Evolutionary conservation across 352 stramenopile species (phyloP).

Genomic region (Globisporangium alternatum): DNA sequence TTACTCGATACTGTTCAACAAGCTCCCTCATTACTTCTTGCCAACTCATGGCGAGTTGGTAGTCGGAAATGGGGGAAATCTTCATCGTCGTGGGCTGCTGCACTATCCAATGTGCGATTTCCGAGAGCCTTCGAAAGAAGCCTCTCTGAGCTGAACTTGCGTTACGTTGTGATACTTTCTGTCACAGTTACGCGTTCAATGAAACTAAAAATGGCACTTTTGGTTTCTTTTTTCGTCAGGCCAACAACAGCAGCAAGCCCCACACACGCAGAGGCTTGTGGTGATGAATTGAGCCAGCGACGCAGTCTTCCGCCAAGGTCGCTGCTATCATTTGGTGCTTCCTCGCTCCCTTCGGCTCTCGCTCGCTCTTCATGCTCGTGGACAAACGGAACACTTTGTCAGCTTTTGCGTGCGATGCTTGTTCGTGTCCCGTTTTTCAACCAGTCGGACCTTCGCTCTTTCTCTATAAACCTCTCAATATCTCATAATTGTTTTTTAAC

Average conservation of each 20-base stretch:
- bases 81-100: neutral
- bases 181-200: neutral
- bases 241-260: neutral
- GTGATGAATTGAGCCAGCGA: neutral
- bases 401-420: constrained; percentile 7
- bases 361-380: neutral
- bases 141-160: neutral
- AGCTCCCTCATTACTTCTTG: neutral
- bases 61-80: neutral
- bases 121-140: neutral
- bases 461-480: neutral
- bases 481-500: neutral
- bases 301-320: no score
- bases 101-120: constrained; percentile 2
- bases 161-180: neutral
- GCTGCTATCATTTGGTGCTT: constrained; percentile 4
- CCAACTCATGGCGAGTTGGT: neutral
- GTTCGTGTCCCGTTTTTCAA: neutral
- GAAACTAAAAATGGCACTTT: neutral
- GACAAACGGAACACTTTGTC: neutral
- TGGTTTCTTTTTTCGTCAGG: neutral
- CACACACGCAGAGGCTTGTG: no score
- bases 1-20: neutral
- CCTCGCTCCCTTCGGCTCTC: neutral
- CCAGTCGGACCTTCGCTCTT: neutral